Evolutionary conservation across 139 green algal species (phyloP).

Genomic region (Gonium pectorale): DNA sequence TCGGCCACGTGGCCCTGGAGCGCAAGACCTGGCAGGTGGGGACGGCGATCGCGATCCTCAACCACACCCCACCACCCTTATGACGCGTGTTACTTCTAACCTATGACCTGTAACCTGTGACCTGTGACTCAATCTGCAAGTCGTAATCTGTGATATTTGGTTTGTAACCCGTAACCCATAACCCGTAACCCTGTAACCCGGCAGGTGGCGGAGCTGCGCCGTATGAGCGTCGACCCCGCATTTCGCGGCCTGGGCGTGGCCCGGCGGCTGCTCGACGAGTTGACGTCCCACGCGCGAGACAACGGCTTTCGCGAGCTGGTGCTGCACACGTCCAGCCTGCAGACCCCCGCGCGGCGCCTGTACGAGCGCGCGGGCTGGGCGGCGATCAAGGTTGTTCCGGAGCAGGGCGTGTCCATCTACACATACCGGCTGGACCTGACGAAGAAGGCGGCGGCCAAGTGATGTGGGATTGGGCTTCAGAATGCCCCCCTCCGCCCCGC

Average conservation of each 20-base stretch:
- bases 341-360: neutral
- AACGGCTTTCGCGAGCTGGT: slow-evolving; percentile 33
- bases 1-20: slow-evolving; percentile 34
- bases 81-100: no score
- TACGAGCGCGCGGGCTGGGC: slow-evolving; percentile 5
- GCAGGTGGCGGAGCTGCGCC: slow-evolving; percentile 37
- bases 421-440: slow-evolving; percentile 10
- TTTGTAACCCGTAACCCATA: neutral
- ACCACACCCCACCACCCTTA: no score
- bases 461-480: no score
- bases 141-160: neutral
- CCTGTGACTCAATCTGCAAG: neutral
- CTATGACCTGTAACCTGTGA: no score
- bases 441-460: no score
- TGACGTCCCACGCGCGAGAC: slow-evolving; percentile 24
- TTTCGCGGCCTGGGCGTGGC: neutral
- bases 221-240: neutral
- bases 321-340: slow-evolving; percentile 25
- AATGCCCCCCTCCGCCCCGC: no score
- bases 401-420: neutral
- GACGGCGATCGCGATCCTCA: no score
- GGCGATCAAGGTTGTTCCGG: neutral
- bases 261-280: neutral
- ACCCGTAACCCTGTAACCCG: neutral
- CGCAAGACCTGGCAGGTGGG: slow-evolving; percentile 27